These are phyloP conservation scores for Tarenaya hassleriana DNA, from an alignment of 345 rosid genomes.

Conservation along the genomic window DNA sequence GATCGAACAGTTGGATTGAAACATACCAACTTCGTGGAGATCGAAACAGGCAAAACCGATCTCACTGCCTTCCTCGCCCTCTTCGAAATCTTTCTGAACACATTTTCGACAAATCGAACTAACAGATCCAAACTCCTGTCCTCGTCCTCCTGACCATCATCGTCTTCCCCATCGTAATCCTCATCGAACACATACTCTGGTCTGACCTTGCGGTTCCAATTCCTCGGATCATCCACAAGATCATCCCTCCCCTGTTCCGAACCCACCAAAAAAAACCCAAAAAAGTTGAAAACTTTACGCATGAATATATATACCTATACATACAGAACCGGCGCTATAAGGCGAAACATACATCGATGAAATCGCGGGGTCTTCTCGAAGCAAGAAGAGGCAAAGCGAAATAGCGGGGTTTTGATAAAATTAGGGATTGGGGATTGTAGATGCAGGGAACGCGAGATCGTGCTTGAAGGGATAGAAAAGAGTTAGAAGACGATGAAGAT, in stretches of 20 bases:
- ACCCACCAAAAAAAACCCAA: conserved; percentile 1
- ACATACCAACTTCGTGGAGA: conserved; percentile 57
- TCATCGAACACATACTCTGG: conserved; percentile 33
- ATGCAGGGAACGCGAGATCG: conserved; percentile 20
- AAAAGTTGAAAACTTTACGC: neutral
- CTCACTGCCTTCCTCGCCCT: conserved; percentile 80
- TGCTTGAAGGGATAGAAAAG: neutral
- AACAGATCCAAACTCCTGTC: conserved; percentile 85
- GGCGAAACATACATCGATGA: conserved; percentile 22
- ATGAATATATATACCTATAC: neutral
- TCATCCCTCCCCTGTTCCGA: conserved; percentile 31
- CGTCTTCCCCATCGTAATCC: conserved; percentile 36
- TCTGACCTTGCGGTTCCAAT: conserved; percentile 64
- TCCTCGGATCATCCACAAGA: conserved; percentile 42
- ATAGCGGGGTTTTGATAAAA: conserved; percentile 12
- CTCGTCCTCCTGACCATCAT: conserved; percentile 60
- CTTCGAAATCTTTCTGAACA: conserved; percentile 62
- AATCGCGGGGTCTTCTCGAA: conserved; percentile 31
- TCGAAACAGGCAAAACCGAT: conserved; percentile 62
- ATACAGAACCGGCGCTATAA: neutral
- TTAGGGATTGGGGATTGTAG: conserved; percentile 21
- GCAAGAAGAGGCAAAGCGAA: conserved; percentile 17
- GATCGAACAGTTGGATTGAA: neutral
- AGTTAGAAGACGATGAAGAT: conserved; percentile 25
- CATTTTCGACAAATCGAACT: conserved; percentile 59